Conservation (phyloP, 2,329 filamentous ascomycete species). For the Catunica adiposa region DNA sequence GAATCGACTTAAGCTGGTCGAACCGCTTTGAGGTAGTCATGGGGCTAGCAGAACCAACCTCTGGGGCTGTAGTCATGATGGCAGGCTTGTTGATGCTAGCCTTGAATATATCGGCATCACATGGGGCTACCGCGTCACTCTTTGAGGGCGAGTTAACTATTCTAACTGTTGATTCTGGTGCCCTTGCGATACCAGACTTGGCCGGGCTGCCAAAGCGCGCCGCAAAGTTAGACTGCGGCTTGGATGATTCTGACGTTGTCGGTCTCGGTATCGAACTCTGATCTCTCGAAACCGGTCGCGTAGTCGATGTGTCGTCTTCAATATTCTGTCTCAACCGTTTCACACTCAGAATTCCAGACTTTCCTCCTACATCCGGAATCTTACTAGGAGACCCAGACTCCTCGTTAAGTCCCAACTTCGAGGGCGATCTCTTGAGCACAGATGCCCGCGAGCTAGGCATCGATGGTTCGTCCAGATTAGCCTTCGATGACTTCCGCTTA, state of each 20-base stretch:
- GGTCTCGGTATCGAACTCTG: conserved; percentile 33
- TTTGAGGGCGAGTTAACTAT: conserved; percentile 32
- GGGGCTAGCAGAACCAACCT: conserved; percentile 19
- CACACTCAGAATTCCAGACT: conserved; percentile 26
- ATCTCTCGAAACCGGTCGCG: conserved; percentile 41
- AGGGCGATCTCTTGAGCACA: conserved; percentile 24
- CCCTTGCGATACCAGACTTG: conserved; percentile 49
- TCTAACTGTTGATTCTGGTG: conserved; percentile 41
- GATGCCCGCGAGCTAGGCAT: conserved; percentile 19
- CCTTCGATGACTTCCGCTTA: conserved; percentile 31
- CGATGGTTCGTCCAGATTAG: conserved; percentile 47
- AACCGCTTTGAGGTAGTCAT: conserved; percentile 27
- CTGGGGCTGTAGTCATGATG: background rate
- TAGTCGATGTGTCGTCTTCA: conserved; percentile 52
- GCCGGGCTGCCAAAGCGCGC: conserved; percentile 23
- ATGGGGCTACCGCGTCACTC: conserved; percentile 18
- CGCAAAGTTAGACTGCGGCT: conserved; percentile 5
- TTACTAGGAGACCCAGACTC: conserved; percentile 13
- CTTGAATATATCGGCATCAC: background rate
- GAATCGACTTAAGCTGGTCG: conserved; percentile 42
- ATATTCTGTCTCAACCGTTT: conserved; percentile 57
- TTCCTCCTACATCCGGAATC: conserved; percentile 10
- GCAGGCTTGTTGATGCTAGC: background rate
- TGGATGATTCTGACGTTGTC: conserved; percentile 19
- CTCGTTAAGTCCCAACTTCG: conserved; percentile 22